Conservation (phyloP, 129 eudicot species). For the Lonicera japonica region DNA sequence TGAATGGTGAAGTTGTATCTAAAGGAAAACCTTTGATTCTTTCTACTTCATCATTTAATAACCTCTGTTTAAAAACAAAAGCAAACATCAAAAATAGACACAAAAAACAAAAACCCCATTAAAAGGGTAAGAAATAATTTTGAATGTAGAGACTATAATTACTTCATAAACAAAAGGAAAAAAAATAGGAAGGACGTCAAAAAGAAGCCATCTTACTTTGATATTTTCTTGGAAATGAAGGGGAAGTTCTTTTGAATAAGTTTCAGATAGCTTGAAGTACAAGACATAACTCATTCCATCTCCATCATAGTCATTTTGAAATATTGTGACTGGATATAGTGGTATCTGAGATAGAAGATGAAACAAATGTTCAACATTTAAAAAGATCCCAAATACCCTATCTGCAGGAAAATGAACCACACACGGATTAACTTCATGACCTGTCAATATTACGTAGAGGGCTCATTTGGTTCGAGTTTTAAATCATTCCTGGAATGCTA, state of each 20-base stretch:
- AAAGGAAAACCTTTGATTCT: constrained; percentile 63
- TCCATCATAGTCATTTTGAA: constrained; percentile 81
- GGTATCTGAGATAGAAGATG: constrained; percentile 54
- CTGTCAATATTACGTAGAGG: background rate
- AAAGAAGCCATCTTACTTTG: constrained; percentile 42
- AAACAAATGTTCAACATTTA: background rate
- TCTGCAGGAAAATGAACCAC: background rate
- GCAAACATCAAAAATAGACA: background rate
- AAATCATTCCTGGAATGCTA: too few relatives aligned
- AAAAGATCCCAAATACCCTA: background rate
- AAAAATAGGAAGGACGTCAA: background rate
- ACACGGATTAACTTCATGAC: background rate
- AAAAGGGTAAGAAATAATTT: too few relatives aligned
- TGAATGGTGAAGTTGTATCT: constrained; percentile 67
- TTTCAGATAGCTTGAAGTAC: constrained; percentile 83
- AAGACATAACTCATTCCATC: constrained; percentile 82
- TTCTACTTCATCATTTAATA: constrained; percentile 84
- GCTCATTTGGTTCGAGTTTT: too few relatives aligned
- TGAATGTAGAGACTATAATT: background rate
- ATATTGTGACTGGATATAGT: constrained; percentile 67
- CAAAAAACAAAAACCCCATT: background rate
- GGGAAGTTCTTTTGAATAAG: constrained; percentile 60
- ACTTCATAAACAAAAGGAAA: background rate
- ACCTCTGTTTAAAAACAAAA: constrained; percentile 38
- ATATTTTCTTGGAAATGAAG: constrained; percentile 72